Evolutionary conservation across 495 filamentous ascomycete genomes (phyloP), one percentile per base, ranked within the genome.

Genomic region (Durotheca rogersii): DNA sequence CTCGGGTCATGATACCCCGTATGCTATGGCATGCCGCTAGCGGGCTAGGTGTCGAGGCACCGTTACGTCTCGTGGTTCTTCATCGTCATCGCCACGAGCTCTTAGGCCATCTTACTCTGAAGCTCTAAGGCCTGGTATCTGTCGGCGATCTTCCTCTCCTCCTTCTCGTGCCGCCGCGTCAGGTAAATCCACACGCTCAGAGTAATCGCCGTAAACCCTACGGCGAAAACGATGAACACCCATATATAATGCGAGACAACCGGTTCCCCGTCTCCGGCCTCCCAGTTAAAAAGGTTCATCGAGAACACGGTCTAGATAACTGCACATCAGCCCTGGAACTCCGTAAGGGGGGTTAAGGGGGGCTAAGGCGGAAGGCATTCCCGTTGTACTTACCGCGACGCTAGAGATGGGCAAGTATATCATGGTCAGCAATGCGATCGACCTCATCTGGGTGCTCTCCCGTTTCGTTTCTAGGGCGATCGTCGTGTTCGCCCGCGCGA

Each of bases 221-320:
- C 29, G 6, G 54, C 41, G 20, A 58, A 15, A 12, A 20, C 37
- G 5, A 30, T 42, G 27, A 53, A 53, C 11, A 53, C 23, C 48
- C 54, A 53, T 11, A 58, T 38, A 12, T 47, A 52, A 9, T 51
- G 46, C 6, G 54, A 58, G 6, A 58, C 54, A 16, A 51, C 41
- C 11, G 53, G 33, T 7, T 37, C 32, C 11, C 54, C 54, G 10
- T 41, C 35, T 20, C 31, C 14, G 10, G 54, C 17, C 0, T 16
- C 7, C 54, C 54, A 58, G 31, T 58, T 23, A 12, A 58, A 58
- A 21, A 53, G 16, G 15, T 51, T 29, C 48, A 58, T 58, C 4
- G 54, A 58, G 42, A 53, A 58, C 19, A 58, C 44, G 14, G 48
- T 36, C 54, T 58, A n/a, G n/a, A n/a, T n/a, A n/a, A 29, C 16